Percentiles rank a stretch among this genome's conserved stretches.
phyloP scores from a whole-genome alignment of 2,329 filamentous ascomycete genomes.

The Fusarium stilboides region DNA sequence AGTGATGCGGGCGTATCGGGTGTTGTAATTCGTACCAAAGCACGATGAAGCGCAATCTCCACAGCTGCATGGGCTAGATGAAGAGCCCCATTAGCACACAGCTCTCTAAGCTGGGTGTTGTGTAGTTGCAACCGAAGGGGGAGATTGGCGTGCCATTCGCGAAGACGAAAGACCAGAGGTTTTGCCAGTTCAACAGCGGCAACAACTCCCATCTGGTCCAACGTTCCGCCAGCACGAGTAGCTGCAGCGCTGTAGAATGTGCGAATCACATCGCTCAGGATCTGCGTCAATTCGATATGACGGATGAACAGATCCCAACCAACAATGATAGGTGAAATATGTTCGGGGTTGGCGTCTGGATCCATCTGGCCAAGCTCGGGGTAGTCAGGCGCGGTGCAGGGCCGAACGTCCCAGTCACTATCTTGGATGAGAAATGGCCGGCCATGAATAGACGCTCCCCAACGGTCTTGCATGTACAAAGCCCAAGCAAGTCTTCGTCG shows the following conservation, averaged over 20 bases:
- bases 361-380: conserved; percentile 57
- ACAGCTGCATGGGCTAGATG: conserved; percentile 67
- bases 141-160: conserved; percentile 63
- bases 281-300: conserved; percentile 65
- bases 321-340: conserved; percentile 60
- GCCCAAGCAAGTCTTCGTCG: conserved; percentile 75
- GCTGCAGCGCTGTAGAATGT: conserved; percentile 62
- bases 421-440: conserved; percentile 68
- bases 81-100: conserved; percentile 61
- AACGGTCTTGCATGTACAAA: conserved; percentile 76
- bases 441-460: conserved; percentile 71
- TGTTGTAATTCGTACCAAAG: conserved; percentile 62
- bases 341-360: conserved; percentile 54
- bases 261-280: conserved; percentile 66
- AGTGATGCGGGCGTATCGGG: conserved; percentile 51
- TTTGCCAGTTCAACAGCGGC: conserved; percentile 55
- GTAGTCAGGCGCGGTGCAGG: conserved; percentile 56
- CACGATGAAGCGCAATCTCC: conserved; percentile 66
- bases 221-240: conserved; percentile 50
- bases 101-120: conserved; percentile 57
- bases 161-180: conserved; percentile 53
- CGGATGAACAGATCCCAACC: conserved; percentile 66
- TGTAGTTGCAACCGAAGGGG: conserved; percentile 64
- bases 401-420: conserved; percentile 69
- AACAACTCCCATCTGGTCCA: conserved; percentile 54